Base-by-base conservation (phyloP, 805 yeast genomes). In the Pichia ethanolica region DNA sequence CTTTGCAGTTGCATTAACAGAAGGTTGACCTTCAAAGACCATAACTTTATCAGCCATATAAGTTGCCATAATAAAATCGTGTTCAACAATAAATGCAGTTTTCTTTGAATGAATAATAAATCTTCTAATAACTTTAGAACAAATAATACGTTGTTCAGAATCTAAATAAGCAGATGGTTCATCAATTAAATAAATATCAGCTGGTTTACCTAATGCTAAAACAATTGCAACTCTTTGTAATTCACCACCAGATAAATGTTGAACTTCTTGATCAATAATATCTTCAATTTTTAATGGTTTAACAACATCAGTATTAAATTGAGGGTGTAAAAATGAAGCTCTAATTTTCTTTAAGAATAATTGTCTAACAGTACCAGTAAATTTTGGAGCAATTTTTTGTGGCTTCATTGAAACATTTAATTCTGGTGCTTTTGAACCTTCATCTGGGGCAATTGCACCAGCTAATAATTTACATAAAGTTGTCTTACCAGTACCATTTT, bases 61-160 rank as follows among this genome's bases (percentile, higher is more conserved):
- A 14, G 99, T 93, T 57, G 99, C 98, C 99, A 93, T 93, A 75
- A 93, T 93, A 80, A 93, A 93, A 80, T 93, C 99, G 82, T 93
- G 99, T 83, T 93, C 99, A 52, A 93, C 99, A 62, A 93, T 77
- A 69, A 93, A 93, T n/a, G 99, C 99, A 42, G 98, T 91, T 79
- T 91, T 93, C 77, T 91, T 90, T 60, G 97, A 81, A 68, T 93
- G 99, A 68, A 93, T 74, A 64, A 93, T 87, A 66, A 89, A 93
- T 71, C 97, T 85, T 80, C 97, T 86, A 62, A 93, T 93, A 59
- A 93, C 99, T 77, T 93, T 93, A 47, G 99, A 87, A 78, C 99
- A 93, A 59, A 93, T 86, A 65, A 93, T 89, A 88, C 99, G 97
- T 74, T 93, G 99, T 73, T 93, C 99, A 52, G 98, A 91, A 74